Conservation (phyloP, 2,329 filamentous ascomycete species). For the Eurotiales sp. region DNA sequence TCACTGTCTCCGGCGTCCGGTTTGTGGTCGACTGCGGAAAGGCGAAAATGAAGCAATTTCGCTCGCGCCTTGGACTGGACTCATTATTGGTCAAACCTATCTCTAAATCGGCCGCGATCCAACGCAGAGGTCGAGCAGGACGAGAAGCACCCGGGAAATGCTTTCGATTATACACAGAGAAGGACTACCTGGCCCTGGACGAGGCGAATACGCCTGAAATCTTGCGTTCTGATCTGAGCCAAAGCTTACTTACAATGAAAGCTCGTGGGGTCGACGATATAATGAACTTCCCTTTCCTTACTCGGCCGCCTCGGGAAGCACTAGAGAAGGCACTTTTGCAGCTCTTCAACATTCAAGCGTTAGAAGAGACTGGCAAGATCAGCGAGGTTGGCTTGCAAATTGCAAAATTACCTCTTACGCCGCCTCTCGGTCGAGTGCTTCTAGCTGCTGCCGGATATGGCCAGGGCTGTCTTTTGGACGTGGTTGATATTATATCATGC, state of each 20-base stretch:
- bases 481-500: slow-evolving; percentile 75
- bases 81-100: slow-evolving; percentile 87
- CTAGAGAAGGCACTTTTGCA: slow-evolving; percentile 79
- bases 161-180: slow-evolving; percentile 81
- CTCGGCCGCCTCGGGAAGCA: slow-evolving; percentile 70
- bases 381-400: slow-evolving; percentile 72
- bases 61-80: slow-evolving; percentile 78
- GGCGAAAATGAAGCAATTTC: slow-evolving; percentile 89
- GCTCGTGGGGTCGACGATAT: slow-evolving; percentile 82
- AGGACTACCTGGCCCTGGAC: slow-evolving; percentile 65
- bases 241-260: slow-evolving; percentile 88
- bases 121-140: slow-evolving; percentile 85
- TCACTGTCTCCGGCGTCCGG: slow-evolving; percentile 88
- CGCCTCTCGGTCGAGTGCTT: slow-evolving; percentile 75
- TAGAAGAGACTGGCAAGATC: slow-evolving; percentile 69
- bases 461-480: slow-evolving; percentile 71
- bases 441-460: slow-evolving; percentile 70
- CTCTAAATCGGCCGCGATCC: slow-evolving; percentile 87
- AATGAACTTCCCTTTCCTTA: slow-evolving; percentile 77
- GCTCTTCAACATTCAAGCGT: slow-evolving; percentile 71
- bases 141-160: slow-evolving; percentile 89
- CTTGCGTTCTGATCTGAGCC: slow-evolving; percentile 79
- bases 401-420: slow-evolving; percentile 77
- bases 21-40: slow-evolving; percentile 93
- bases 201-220: slow-evolving; percentile 84